Evolutionary conservation across 805 yeast genomes (phyloP), one percentile per base, ranked within the genome.

Genomic region (Brettanomyces bruxellensis): DNA sequence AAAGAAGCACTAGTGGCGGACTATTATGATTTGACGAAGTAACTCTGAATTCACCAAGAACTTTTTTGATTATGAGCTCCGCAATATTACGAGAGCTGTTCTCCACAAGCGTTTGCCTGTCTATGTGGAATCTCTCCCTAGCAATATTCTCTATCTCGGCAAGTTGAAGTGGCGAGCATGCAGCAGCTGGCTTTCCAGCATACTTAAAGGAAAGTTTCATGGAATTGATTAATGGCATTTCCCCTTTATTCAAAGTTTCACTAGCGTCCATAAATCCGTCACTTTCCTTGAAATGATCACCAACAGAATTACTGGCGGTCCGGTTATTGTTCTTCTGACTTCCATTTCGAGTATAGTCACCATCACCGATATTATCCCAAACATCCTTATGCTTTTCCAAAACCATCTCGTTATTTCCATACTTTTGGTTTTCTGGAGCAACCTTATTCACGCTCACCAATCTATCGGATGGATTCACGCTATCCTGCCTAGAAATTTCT

Each of bases 91-190:
- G 66, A 4, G 87, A 87, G 35, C 86, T 79, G 45, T 78, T 78
- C 60, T 88, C 96, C 13, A 75, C 65, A 49, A 81, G 58, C 3
- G 71, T 57, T 2, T 67, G 58, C 5, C 69, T 62, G 2, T 77
- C 56, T 12, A 79, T 62, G 4, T 79, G 73, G 49, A 74, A 82
- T 44, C 73, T 75, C 12, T 78, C 83, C 3, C 67, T 57, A 9
- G 81, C 59, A 5, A 79, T 59, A 38, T 84, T 70, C 60, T 87
- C 91, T 42, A 88, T 76, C 51, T 87, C 95, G 6, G 83, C 66
- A 47, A 88, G 64, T 61, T 90, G 95, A 4, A 86, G 76, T 1
- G 95, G 88, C 2, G 90, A 77, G 13, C 89, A 83, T 46, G 79
- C 66, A 3, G 86, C 83, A 3, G 82, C 58, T 2, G 62, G 46